Conservation (phyloP, 2,329 filamentous ascomycete species). For the Fusarium incarnatum region DNA sequence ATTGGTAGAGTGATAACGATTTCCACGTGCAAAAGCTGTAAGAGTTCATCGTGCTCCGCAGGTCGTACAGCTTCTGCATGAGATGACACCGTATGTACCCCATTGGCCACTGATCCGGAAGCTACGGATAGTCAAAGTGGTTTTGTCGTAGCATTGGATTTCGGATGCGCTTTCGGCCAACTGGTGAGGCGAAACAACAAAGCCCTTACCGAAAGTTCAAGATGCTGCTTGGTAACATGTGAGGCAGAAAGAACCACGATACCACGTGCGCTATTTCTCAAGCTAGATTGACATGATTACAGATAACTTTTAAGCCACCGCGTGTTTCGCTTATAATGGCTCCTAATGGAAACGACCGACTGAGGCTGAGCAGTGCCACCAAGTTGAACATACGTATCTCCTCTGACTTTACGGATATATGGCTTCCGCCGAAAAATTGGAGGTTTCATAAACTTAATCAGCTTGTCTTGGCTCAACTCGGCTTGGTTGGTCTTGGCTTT, state of each 20-base stretch:
- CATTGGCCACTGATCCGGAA: background rate
- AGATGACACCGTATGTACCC: background rate
- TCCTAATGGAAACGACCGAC: background rate
- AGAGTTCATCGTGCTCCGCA: background rate
- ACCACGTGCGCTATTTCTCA: background rate
- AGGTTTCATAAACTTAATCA: conserved; percentile 7
- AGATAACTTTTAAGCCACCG: background rate
- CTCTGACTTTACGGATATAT: background rate
- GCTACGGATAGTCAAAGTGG: background rate
- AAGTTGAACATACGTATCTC: background rate
- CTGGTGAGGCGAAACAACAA: background rate
- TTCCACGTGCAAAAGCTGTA: background rate
- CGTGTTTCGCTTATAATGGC: conserved; percentile 1
- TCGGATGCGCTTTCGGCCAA: conserved; percentile 1
- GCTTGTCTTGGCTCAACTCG: conserved; percentile 1
- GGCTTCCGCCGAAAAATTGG: background rate
- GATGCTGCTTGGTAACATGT: background rate
- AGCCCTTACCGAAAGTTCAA: background rate
- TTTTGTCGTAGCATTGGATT: background rate
- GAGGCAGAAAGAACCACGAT: background rate
- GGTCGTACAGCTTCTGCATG: background rate
- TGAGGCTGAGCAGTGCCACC: conserved; percentile 5
- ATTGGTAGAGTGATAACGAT: background rate
- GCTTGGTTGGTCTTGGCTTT: conserved; percentile 23
- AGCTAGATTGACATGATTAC: conserved; percentile 1